phyloP scores from a whole-genome alignment of 1,284 basidiomycete genomes.

The Ceraceosorus guamensis region DNA sequence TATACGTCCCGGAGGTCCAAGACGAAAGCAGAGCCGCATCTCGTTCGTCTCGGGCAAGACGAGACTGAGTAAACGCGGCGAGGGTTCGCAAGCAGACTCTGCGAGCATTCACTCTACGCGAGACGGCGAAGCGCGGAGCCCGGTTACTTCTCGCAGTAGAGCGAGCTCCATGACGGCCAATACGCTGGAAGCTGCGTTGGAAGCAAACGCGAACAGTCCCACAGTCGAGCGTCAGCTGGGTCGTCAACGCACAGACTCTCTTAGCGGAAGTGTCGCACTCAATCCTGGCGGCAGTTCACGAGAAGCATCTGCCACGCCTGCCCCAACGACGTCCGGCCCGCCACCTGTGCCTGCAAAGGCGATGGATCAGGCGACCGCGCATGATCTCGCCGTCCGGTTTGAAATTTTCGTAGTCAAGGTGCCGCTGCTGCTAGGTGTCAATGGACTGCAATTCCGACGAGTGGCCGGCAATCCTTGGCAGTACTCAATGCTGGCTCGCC shows the following conservation, averaged over 20 bases:
- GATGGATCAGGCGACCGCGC: conserved; percentile 20
- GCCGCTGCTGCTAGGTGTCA: conserved; percentile 76
- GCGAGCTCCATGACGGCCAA: conserved; percentile 14
- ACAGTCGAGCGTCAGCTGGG: conserved; percentile 14
- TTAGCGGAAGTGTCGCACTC: conserved; percentile 17
- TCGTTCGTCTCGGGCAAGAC: conserved; percentile 25
- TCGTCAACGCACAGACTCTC: conserved; percentile 24
- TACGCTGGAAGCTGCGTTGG: not conserved
- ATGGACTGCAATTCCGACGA: conserved; percentile 91
- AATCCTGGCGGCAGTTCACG: not conserved
- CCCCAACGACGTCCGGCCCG: conserved; percentile 3
- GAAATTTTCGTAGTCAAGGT: conserved; percentile 47
- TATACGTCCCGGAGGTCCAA: conserved; percentile 11
- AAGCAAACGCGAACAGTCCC: conserved; percentile 11
- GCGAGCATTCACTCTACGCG: conserved; percentile 4
- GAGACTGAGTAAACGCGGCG: conserved; percentile 13
- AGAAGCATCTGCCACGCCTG: not conserved
- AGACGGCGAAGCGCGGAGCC: conserved; percentile 2
- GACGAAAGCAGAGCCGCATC: conserved; percentile 29
- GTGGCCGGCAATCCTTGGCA: conserved; percentile 92
- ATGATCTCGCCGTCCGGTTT: conserved; percentile 40
- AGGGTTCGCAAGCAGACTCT: conserved; percentile 6
- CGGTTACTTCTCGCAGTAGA: conserved; percentile 9
- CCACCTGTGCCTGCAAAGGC: conserved; percentile 14
- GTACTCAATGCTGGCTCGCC: conserved; percentile 83